These are phyloP conservation scores for Lenzites betulinus DNA, from an alignment of 768 basidiomycete species.

Conservation along the genomic window DNA sequence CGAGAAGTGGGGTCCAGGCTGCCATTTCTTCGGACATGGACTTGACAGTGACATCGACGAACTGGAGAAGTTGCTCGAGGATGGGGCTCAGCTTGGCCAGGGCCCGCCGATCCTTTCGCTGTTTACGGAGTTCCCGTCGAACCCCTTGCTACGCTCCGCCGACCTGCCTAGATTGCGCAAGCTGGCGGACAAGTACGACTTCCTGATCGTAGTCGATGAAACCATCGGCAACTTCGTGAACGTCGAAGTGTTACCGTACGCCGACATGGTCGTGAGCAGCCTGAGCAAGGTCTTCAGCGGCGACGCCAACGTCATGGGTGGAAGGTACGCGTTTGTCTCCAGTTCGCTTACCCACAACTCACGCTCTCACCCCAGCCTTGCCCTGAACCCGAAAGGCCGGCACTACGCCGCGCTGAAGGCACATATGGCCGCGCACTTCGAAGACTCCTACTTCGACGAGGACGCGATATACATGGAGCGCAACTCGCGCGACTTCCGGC, in stretches of 20 bases:
- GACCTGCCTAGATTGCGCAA: constrained; percentile 72
- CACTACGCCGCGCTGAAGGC: constrained; percentile 70
- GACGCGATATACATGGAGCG: constrained; percentile 98
- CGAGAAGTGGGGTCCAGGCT: constrained; percentile 95
- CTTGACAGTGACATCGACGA: constrained; percentile 72
- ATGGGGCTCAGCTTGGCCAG: constrained; percentile 40
- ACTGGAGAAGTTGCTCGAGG: constrained; percentile 63
- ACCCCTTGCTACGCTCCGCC: constrained; percentile 87
- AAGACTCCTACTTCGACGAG: constrained; percentile 87
- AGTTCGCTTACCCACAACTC: background rate
- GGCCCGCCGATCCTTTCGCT: constrained; percentile 73
- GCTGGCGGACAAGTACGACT: constrained; percentile 86
- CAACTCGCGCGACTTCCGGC: constrained; percentile 91
- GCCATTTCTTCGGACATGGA: constrained; percentile 84
- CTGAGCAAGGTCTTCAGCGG: constrained; percentile 95
- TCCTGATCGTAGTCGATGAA: constrained; percentile 89
- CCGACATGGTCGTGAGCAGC: constrained; percentile 90
- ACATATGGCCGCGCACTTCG: constrained; percentile 59
- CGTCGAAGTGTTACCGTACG: constrained; percentile 83
- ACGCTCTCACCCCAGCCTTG: constrained; percentile 55
- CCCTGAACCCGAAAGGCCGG: constrained; percentile 78
- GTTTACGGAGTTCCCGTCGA: constrained; percentile 94
- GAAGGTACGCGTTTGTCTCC: constrained; percentile 60
- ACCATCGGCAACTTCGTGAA: constrained; percentile 95
- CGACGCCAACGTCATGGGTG: constrained; percentile 95